phyloP scores from a whole-genome alignment of 2,329 filamentous ascomycete species.

The Xylariaceae sp. region DNA sequence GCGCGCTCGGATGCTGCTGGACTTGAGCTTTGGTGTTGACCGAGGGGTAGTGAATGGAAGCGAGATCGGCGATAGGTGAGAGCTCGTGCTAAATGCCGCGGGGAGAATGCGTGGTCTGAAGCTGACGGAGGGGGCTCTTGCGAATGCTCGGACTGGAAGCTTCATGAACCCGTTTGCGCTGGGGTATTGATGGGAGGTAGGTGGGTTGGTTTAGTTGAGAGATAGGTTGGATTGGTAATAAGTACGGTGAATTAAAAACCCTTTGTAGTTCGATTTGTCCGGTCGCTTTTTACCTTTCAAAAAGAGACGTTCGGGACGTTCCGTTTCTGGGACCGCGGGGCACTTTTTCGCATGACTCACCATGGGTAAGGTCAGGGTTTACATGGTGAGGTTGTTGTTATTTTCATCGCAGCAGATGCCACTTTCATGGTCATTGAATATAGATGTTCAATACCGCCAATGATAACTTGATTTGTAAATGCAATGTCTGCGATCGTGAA shows the following conservation, averaged over 20 bases:
- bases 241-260: not conserved
- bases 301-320: not conserved
- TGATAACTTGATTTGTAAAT: too few relatives aligned
- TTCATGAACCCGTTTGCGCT: conserved; percentile 8
- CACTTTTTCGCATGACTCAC: not conserved
- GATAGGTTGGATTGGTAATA: not conserved
- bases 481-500: too few relatives aligned
- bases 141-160: conserved; percentile 2
- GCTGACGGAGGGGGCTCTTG: not conserved
- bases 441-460: too few relatives aligned
- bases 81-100: conserved; percentile 11
- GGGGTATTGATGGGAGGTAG: not conserved
- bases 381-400: not conserved
- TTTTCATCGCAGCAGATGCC: not conserved
- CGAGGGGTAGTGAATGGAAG: not conserved
- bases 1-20: conserved; percentile 4
- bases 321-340: not conserved
- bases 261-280: not conserved
- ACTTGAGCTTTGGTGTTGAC: conserved; percentile 1
- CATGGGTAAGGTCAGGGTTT: not conserved
- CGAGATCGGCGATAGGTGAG: not conserved
- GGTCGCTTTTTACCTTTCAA: not conserved
- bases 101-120: not conserved
- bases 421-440: too few relatives aligned
- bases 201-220: too few relatives aligned